These are phyloP conservation scores for Podila minutissima DNA, from an alignment of 192 early-diverging fungal genomes.

Conservation along the genomic window DNA sequence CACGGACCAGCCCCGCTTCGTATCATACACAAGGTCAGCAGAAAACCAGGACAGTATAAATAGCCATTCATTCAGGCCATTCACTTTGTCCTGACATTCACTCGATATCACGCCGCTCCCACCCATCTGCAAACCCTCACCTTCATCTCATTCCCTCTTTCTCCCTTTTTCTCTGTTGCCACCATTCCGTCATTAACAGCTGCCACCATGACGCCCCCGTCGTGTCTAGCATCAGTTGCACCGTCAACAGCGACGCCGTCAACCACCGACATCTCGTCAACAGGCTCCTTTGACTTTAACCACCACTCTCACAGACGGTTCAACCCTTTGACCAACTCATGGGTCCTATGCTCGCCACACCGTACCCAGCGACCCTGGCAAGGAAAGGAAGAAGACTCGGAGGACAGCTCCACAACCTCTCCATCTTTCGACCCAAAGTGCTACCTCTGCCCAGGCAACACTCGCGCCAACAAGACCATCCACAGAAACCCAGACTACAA, in stretches of 20 bases:
- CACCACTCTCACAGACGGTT: constrained; percentile 83
- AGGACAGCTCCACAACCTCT: constrained; percentile 30
- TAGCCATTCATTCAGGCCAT: not conserved
- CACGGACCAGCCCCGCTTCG: no score
- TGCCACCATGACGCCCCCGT: no score
- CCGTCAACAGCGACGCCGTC: not conserved
- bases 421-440: constrained; percentile 84
- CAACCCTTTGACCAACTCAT: constrained; percentile 91
- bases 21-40: no score
- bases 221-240: no score
- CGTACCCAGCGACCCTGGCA: constrained; percentile 95
- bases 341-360: constrained; percentile 98
- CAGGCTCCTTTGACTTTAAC: constrained; percentile 57
- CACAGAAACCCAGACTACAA: constrained; percentile 78
- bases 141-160: not conserved
- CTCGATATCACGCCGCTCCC: not conserved
- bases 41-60: not conserved
- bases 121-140: not conserved
- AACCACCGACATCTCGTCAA: not conserved
- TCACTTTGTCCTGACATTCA: constrained; percentile 3
- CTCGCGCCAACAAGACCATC: constrained; percentile 69
- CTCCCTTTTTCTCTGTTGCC: not conserved
- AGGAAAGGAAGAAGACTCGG: constrained; percentile 70
- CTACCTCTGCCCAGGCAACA: constrained; percentile 91
- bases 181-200: not conserved